Conservation (phyloP, 2,329 filamentous ascomycete species). For the Trichoderma asperellum region DNA sequence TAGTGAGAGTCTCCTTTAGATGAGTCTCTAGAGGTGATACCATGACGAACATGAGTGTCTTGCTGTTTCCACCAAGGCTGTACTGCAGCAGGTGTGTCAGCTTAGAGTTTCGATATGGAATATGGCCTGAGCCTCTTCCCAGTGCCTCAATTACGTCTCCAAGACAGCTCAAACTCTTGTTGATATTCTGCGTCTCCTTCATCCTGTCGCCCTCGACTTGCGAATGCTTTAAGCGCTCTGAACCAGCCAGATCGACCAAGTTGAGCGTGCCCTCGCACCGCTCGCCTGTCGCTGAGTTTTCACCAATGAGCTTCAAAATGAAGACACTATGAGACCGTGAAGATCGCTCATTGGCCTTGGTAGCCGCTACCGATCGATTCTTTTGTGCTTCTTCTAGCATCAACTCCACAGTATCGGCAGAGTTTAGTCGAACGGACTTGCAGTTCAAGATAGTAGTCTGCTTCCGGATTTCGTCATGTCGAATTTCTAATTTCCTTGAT, state of each 20-base stretch:
- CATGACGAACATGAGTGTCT: conserved; percentile 99
- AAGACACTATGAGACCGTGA: conserved; percentile 96
- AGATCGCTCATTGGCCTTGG: conserved; percentile 95
- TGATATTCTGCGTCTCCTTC: conserved; percentile 96
- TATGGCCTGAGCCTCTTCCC: conserved; percentile 79
- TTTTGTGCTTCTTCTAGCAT: conserved; percentile 80
- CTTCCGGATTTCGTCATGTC: conserved; percentile 80
- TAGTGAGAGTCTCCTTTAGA: conserved; percentile 89
- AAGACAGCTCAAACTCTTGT: conserved; percentile 87
- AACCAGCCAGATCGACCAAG: conserved; percentile 92
- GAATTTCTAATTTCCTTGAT: conserved; percentile 81
- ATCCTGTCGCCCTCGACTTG: conserved; percentile 84
- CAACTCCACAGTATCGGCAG: conserved; percentile 75
- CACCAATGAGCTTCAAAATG: conserved; percentile 77
- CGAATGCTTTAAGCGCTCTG: conserved; percentile 85
- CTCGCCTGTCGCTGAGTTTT: conserved; percentile 77
- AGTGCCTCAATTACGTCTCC: conserved; percentile 94
- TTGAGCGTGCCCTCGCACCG: conserved; percentile 92
- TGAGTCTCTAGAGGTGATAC: conserved; percentile 89
- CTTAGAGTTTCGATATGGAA: conserved; percentile 96
- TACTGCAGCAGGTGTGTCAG: conserved; percentile 95
- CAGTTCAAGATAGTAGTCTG: conserved; percentile 83
- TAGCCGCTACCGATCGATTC: conserved; percentile 91
- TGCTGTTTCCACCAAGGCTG: conserved; percentile 90
- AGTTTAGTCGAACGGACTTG: conserved; percentile 75